Conservation (phyloP, 345 rosid species). For the Ceriops zippeliana region DNA sequence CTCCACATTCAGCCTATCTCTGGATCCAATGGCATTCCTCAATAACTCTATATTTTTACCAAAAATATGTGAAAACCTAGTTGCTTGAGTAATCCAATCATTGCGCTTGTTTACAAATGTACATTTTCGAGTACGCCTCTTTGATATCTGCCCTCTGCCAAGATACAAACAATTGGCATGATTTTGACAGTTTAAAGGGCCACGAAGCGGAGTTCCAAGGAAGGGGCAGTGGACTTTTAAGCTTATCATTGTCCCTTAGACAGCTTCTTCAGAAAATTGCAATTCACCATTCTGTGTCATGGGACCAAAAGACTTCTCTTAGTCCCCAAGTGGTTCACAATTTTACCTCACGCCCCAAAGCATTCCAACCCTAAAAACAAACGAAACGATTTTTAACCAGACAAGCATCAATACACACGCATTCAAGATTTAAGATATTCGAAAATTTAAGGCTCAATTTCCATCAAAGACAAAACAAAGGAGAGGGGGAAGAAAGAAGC, state of each 20-base stretch:
- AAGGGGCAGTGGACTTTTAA: constrained; percentile 49
- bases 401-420: neutral
- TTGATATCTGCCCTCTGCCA: constrained; percentile 27
- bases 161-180: constrained; percentile 16
- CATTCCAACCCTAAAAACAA: constrained; percentile 25
- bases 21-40: constrained; percentile 59
- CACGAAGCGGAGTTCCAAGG: constrained; percentile 42
- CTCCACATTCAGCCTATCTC: constrained; percentile 51
- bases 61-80: constrained; percentile 57
- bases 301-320: constrained; percentile 66
- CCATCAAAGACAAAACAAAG: no score
- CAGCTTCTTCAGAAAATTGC: neutral
- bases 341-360: neutral
- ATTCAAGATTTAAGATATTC: neutral
- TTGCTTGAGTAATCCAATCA: constrained; percentile 63
- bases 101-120: constrained; percentile 42
- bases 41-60: constrained; percentile 59
- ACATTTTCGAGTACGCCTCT: constrained; percentile 38
- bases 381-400: neutral
- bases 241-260: constrained; percentile 34
- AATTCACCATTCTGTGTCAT: constrained; percentile 33
- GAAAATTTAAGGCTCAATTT: neutral
- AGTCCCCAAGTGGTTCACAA: constrained; percentile 42
- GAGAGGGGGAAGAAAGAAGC: no score
- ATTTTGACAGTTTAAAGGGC: constrained; percentile 26